These are phyloP conservation scores for Diaporthe sp. DNA, from an alignment of 2,329 filamentous ascomycete genomes.

Conservation along the genomic window DNA sequence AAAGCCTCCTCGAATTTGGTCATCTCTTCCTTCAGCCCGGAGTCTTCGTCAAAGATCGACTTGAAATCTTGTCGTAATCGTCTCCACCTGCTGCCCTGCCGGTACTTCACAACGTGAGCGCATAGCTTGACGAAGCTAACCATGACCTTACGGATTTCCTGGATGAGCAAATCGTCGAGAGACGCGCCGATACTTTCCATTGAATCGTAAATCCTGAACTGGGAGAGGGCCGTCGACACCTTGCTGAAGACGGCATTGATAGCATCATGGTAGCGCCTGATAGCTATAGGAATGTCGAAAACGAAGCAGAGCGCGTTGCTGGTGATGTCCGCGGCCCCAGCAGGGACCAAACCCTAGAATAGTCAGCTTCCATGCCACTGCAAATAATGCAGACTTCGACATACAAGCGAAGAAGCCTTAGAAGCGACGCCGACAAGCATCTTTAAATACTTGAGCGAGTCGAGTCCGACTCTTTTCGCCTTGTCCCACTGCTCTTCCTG, in stretches of 20 bases:
- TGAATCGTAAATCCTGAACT: slow-evolving; percentile 46
- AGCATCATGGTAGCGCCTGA: slow-evolving; percentile 45
- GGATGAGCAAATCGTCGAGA: slow-evolving; percentile 34
- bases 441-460: slow-evolving; percentile 47
- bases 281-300: slow-evolving; percentile 46
- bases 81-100: slow-evolving; percentile 45
- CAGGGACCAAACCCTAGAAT: slow-evolving; percentile 44
- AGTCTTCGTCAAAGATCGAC: slow-evolving; percentile 46
- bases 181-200: slow-evolving; percentile 43
- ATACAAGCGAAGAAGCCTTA: slow-evolving; percentile 44
- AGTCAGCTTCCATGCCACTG: not conserved
- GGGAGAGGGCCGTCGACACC: slow-evolving; percentile 45
- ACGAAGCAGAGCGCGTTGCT: slow-evolving; percentile 45
- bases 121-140: slow-evolving; percentile 48
- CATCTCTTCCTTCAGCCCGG: slow-evolving; percentile 43
- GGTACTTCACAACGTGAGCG: slow-evolving; percentile 49
- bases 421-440: slow-evolving; percentile 45
- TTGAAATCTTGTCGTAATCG: slow-evolving; percentile 34
- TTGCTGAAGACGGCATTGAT: slow-evolving; percentile 44
- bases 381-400: not conserved
- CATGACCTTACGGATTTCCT: slow-evolving; percentile 45
- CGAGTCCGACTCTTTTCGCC: slow-evolving; percentile 45
- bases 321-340: slow-evolving; percentile 42
- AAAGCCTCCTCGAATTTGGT: slow-evolving; percentile 42
- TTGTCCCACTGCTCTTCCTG: slow-evolving; percentile 44